Evolutionary conservation across 2,329 filamentous ascomycete genomes (phyloP).

Genomic region (Ascomycota sp.): DNA sequence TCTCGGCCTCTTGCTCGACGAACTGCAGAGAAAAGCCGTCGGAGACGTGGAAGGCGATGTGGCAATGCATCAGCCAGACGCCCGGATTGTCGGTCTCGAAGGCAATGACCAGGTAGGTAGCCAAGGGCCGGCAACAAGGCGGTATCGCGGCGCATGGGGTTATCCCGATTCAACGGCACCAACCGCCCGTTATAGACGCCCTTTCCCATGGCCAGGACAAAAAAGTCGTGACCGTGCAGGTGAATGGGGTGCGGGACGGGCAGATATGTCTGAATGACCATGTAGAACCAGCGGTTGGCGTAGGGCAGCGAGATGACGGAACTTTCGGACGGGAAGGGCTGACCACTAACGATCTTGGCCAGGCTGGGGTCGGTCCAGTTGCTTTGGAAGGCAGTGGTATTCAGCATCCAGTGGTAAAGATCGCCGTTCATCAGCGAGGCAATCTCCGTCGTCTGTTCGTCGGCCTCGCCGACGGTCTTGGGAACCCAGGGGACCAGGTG

Average conservation of each 20-base stretch:
- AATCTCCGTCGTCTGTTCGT: not conserved
- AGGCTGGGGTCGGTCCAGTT: conserved; percentile 13
- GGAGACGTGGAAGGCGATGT: conserved; percentile 22
- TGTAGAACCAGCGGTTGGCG: conserved; percentile 10
- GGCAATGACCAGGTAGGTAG: conserved; percentile 25
- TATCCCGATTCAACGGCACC: conserved; percentile 6
- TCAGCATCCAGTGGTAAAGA: conserved; percentile 3
- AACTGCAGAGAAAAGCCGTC: conserved; percentile 2
- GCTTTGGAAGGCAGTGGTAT: conserved; percentile 11
- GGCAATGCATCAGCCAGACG: conserved; percentile 27
- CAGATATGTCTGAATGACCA: conserved; percentile 8
- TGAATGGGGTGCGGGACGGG: conserved; percentile 14
- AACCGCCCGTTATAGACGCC: not conserved
- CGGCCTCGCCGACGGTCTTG: not conserved
- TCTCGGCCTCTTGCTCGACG: not conserved
- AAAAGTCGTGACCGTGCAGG: conserved; percentile 16
- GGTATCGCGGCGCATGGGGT: conserved; percentile 31
- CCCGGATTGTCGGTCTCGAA: conserved; percentile 28
- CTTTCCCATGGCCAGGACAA: conserved; percentile 7
- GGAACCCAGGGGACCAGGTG: not conserved
- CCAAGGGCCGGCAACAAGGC: conserved; percentile 23
- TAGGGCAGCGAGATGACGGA: conserved; percentile 10
- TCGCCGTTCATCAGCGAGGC: not conserved
- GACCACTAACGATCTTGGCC: conserved; percentile 5
- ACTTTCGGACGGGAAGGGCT: conserved; percentile 3